A percentile compares a stretch with the other conserved stretches of the same genome.
These are phyloP conservation scores for Ricinus communis DNA, from an alignment of 345 rosid species.

Conservation along the genomic window DNA sequence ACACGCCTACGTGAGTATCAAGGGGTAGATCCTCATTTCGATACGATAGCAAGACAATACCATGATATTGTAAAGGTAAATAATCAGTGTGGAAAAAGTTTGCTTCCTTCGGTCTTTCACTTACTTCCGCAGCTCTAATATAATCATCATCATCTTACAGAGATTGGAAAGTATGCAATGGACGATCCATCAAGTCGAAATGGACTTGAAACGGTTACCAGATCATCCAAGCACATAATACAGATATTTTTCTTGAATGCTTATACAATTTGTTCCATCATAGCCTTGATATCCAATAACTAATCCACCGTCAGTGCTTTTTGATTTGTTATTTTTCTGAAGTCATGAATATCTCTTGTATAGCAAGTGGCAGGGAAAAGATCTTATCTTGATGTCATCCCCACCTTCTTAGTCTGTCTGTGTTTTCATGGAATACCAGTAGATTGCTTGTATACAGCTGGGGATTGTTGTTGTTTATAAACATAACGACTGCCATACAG, in stretches of 20 bases:
- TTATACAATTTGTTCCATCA: too few relatives aligned
- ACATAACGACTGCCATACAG: too few relatives aligned
- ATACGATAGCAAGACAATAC: constrained; percentile 86
- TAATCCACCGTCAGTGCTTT: not conserved
- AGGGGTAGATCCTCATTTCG: constrained; percentile 96
- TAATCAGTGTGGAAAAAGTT: not conserved
- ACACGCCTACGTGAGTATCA: constrained; percentile 96
- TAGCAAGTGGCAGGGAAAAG: not conserved
- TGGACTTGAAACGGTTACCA: constrained; percentile 75
- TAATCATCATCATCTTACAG: constrained; percentile 42
- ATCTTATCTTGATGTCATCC: not conserved
- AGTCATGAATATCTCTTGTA: not conserved
- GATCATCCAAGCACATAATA: constrained; percentile 47
- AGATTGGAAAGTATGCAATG: constrained; percentile 94
- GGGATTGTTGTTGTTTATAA: too few relatives aligned
- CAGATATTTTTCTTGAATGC: not conserved
- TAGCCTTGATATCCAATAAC: too few relatives aligned
- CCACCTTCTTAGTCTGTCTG: not conserved
- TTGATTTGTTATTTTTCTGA: not conserved
- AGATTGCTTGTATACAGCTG: not conserved
- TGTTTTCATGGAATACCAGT: not conserved
- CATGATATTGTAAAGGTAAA: constrained; percentile 89
- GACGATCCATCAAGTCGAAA: constrained; percentile 92
- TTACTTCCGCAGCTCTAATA: constrained; percentile 15
- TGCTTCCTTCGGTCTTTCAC: not conserved